Percentiles rank a stretch among this genome's conserved stretches.
These are phyloP conservation scores for Termitomyces sp. DNA, from an alignment of 768 basidiomycete genomes.

Conservation along the genomic window DNA sequence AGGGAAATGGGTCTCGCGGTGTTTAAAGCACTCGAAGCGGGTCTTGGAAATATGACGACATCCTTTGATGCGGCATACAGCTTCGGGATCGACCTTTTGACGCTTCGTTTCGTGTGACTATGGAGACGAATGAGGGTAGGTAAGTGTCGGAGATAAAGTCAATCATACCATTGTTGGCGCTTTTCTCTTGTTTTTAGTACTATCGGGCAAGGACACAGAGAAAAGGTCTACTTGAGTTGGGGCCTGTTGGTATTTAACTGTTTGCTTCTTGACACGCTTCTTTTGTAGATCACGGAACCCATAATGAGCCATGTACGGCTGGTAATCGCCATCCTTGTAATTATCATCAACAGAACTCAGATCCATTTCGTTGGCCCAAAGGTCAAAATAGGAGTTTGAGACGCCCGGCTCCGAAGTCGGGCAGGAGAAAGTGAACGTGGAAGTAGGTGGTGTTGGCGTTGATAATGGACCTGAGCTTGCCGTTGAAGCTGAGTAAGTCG, in stretches of 20 bases:
- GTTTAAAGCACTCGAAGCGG: conserved; percentile 16
- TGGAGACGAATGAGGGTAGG: not conserved
- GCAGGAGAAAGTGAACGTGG: not conserved
- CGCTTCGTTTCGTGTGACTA: conserved; percentile 6
- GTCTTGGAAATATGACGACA: conserved; percentile 17
- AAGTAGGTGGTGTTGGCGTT: not conserved
- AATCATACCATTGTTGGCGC: not conserved
- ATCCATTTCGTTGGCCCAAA: conserved; percentile 3
- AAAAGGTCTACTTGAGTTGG: not conserved
- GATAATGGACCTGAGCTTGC: conserved; percentile 1
- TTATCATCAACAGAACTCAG: conserved; percentile 3
- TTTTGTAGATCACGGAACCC: not conserved
- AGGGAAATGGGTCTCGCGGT: conserved; percentile 19
- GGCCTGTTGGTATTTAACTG: not conserved
- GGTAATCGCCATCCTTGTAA: conserved; percentile 8
- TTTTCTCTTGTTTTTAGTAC: conserved; percentile 8
- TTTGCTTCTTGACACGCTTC: not conserved
- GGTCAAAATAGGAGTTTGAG: not conserved
- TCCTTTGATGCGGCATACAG: conserved; percentile 15
- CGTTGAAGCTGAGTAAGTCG: not conserved
- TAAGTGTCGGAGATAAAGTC: not conserved
- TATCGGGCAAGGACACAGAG: not conserved
- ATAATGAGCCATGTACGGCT: not conserved
- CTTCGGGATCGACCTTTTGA: conserved; percentile 10
- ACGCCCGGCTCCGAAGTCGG: not conserved